A percentile compares a stretch with the other conserved stretches of the same genome.
phyloP scores from a whole-genome alignment of 192 early-diverging fungal species.

The Entomortierella chlamydospora region DNA sequence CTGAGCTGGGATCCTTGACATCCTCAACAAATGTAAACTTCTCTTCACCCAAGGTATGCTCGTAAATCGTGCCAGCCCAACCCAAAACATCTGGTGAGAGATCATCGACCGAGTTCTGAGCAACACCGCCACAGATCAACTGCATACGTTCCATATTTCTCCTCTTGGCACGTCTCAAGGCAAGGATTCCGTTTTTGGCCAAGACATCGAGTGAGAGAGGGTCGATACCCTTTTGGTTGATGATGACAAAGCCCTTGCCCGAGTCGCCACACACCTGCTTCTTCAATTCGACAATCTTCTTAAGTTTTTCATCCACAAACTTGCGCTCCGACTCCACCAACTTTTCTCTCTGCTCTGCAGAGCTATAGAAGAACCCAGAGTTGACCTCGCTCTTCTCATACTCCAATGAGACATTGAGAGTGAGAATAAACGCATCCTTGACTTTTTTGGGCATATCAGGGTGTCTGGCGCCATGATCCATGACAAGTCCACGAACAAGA shows the following conservation, averaged over 20 bases:
- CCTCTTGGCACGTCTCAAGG: slow-evolving; percentile 96
- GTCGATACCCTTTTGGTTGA: slow-evolving; percentile 99
- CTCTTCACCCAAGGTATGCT: slow-evolving; percentile 97
- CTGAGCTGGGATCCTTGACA: slow-evolving; percentile 87
- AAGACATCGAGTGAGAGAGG: slow-evolving; percentile 96
- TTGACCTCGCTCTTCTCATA: slow-evolving; percentile 99
- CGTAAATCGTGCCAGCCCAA: slow-evolving; percentile 92
- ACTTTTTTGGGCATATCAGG: slow-evolving; percentile 99
- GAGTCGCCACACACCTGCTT: slow-evolving; percentile 91
- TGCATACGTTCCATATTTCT: slow-evolving; percentile 99
- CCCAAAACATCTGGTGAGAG: slow-evolving; percentile 87
- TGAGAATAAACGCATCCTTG: slow-evolving; percentile 90
- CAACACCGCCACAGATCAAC: slow-evolving; percentile 92
- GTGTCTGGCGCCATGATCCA: slow-evolving; percentile 99
- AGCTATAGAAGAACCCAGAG: slow-evolving; percentile 98
- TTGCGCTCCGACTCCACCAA: slow-evolving; percentile 97
- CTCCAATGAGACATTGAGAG: slow-evolving; percentile 97
- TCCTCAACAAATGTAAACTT: slow-evolving; percentile 99
- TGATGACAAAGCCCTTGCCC: slow-evolving; percentile 91
- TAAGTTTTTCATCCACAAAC: slow-evolving; percentile 94
- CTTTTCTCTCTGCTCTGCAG: slow-evolving; percentile 98
- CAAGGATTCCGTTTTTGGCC: slow-evolving; percentile 95
- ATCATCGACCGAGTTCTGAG: slow-evolving; percentile 99
- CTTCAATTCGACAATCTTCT: slow-evolving; percentile 97
- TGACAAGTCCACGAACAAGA: slow-evolving; percentile 92